phyloP scores from a whole-genome alignment of 768 basidiomycete species.

The Wakefieldia striispora region DNA sequence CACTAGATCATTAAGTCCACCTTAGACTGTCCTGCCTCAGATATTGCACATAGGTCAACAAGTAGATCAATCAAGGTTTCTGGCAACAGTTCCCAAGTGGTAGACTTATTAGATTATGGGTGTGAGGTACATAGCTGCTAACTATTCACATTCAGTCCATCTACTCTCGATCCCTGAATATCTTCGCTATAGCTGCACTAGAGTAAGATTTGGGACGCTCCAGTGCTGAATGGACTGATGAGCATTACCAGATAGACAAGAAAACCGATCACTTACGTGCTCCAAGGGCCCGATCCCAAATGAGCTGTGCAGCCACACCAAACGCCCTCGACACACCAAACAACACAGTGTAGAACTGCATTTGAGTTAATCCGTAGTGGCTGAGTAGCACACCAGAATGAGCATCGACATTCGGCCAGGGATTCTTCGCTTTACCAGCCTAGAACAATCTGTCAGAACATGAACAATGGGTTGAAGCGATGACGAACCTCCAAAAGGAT shows the following conservation, averaged over 20 bases:
- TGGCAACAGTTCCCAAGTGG: no score
- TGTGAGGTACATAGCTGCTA: not conserved
- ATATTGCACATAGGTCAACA: no score
- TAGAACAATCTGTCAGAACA: constrained; percentile 25
- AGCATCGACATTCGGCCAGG: constrained; percentile 96
- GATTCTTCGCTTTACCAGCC: constrained; percentile 93
- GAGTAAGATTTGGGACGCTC: constrained; percentile 94
- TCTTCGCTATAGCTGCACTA: constrained; percentile 72
- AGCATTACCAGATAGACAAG: not conserved
- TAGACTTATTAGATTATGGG: no score
- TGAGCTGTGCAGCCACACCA: constrained; percentile 84
- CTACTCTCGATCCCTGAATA: constrained; percentile 52
- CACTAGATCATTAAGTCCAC: no score
- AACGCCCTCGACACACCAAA: constrained; percentile 97
- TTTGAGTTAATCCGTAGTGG: constrained; percentile 83
- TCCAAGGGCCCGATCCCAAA: constrained; percentile 92
- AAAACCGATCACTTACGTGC: constrained; percentile 60
- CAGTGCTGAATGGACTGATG: constrained; percentile 48
- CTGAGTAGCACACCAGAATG: constrained; percentile 90
- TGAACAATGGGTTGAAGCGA: not conserved
- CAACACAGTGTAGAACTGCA: constrained; percentile 96
- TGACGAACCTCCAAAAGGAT: constrained; percentile 75
- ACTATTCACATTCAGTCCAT: not conserved
- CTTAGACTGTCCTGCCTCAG: no score
- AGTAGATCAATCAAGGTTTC: no score